Base-by-base conservation (phyloP, 2,329 filamentous ascomycete species). In the Calonectria henricotiae region DNA sequence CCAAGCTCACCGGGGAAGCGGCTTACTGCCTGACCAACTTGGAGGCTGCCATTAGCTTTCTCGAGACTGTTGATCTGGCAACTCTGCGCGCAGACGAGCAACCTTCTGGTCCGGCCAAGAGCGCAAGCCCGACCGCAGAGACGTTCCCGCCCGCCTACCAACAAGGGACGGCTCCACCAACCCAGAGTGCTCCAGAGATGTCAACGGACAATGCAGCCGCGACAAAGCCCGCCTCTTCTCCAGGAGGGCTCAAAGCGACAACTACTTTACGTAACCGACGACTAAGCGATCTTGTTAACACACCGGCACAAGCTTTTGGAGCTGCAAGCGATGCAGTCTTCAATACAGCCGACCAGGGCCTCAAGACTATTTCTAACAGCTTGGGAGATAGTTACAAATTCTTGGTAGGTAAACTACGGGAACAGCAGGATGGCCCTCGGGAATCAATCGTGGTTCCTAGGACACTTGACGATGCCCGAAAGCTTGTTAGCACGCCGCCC, bases 1-100 rank as follows among this genome's bases (percentile, higher is more conserved):
- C 87, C 73, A 98, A 96, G 78, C 89, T 98, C 43, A 94, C 97
- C 68, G 96, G 96, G 17, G 96, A 99, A 82, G 93, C 95, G 13
- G 95, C 96, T 1, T 99, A 99, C 82, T 98, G 96, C 79, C 86
- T 99, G 68, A 98, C 97, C 46, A 99, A 98, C 75, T 88, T 99
- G 1, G 96, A 99, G 82, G 96, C 96, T 20, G 93, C 96, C 68
- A 94, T 98, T 67, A 95, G 93, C 63, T 99, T 99, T 78, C 85
- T 99, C 15, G 94, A 98, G 78, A 98, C 95, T 0, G 96, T 99
- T 32, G 96, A 99, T 80, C 87, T 99, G 27, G 94, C 95, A 7
- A 98, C 93, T 30, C 85, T 99, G 7, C 90, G 95, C 63, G 92
- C 92, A 6, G 94, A 98, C 73, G 95, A 97, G 80, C 83, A 87